Evolutionary conservation across 139 green algal genomes (phyloP), one percentile per base, ranked within the genome.

Genomic region (Chlorella sp.): DNA sequence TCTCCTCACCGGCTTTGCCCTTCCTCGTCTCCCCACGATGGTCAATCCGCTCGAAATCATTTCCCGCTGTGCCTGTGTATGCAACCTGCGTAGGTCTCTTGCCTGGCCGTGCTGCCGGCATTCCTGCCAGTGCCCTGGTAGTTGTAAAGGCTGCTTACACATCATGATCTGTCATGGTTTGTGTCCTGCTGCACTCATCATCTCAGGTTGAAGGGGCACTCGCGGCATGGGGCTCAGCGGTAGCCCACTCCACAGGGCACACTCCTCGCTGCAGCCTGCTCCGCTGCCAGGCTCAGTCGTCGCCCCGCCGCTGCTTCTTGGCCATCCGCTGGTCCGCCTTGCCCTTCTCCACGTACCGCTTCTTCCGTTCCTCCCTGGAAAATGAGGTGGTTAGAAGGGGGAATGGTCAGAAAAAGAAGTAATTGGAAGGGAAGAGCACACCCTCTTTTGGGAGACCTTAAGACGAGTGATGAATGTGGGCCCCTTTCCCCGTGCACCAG

Each of bases 331-430:
- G 95, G 30, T 90, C 92, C 21, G 88, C 89, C 75, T 91, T 84
- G 14, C 93, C 93, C 90, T 95, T 60, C 66, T 94, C 90, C 53
- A 94, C 61, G 82, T 96, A 97, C 57, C 94, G 87, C 84, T 96
- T 95, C 95, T 97, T 98, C 77, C 94, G 90, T 91, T 95, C 91
- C 86, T 97, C 95, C 91, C 95, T 96, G 90, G 64, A 71, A 71
- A 14, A 71, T 32, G n/a, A n/a, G n/a, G n/a, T n/a, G n/a, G n/a
- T n/a, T n/a, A n/a, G n/a, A n/a, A n/a, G n/a, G n/a, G n/a, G n/a
- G n/a, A n/a, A n/a, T n/a, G n/a, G n/a, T n/a, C n/a, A n/a, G n/a
- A 78, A 39, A 75, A 30, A 68, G 9, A 7, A 53, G 32, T 0
- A 86, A 36, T n/a, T 3, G 30, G 18, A 22, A 36, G 28, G 21